Evolutionary conservation across 495 filamentous ascomycete species (phyloP), one percentile per base, ranked within the genome.

Genomic region (Endocarpon pusillum): DNA sequence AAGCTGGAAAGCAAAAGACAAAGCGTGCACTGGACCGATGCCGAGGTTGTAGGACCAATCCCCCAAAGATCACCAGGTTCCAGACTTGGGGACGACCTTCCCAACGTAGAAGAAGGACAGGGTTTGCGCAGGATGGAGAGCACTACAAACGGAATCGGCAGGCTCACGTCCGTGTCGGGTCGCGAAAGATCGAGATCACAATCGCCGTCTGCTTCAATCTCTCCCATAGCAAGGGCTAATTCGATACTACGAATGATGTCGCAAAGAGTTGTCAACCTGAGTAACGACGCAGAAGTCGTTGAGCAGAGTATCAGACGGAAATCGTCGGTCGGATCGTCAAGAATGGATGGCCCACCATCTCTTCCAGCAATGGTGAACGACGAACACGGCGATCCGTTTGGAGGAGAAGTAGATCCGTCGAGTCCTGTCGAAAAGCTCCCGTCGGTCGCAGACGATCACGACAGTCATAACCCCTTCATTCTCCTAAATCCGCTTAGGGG

Each of bases 161-260:
- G 28, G 28, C 19, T 17, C 4, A n/a, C 5, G 11, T 16, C 15
- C 30, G 42, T 54, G 45, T 23, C 54, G 53, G 45, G 65, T 51
- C 43, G 62, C 44, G 39, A 62, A 42, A 40, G 65, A 48, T 55
- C 61, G 51, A 56, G 79, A 48, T 64, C 75, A 48, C 32, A 73
- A 46, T 94, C 86, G 3, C 64, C 73, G 3, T 73, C 73, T n/a
- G 50, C 69, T 6, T 68, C 72, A 8, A 64, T 64, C 32, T 69
- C 76, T 26, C 74, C 83, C 22, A 52, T 92, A 35, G 66, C 68
- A 15, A 64, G 82, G 43, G 81, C 89, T 35, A 80, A 85, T 21
- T 91, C 86, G 3, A 89, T 96, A 46, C 76, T 99, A 54, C 79
- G 85, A 43, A 85, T 85, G 43, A 91, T 96, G 73, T 94, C 91